Evolutionary conservation across 208 protist genomes (phyloP), one percentile per base, ranked within the genome.

Genomic region (Herpetomonas muscarum): DNA sequence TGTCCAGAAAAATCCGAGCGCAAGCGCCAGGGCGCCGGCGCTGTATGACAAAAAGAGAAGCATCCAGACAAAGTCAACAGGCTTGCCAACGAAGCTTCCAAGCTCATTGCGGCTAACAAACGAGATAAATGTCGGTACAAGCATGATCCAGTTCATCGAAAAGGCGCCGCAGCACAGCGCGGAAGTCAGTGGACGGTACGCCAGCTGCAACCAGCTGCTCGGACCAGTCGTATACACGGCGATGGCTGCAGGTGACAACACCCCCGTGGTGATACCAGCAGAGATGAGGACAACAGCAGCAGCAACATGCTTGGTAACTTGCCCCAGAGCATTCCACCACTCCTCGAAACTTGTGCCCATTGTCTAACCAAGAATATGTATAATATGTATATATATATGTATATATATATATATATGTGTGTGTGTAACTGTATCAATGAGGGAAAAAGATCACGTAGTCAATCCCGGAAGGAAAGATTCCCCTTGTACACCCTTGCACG

Each of bases 11-110:
- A 90, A 30, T 10, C 62, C 52, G 3, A 90, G 50, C 13, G 71
- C 41, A 6, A 84, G 41, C 10, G 76, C 75, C 6, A 58, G 54
- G n/a, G 56, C 25, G 12, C 65, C 70, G 3, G 80, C 49, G 22
- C 10, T 52, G 13, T 54, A 29, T 12, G 78, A 64, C 21, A 94
- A 47, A 9, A 91, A 56, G 39, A 82, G 12, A n/a, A 88, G 59
- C 79, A 92, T 89, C 70, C 81, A 92, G 29, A 80, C 57, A 53
- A 87, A 77, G 55, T 91, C 84, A n/a, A 73, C 85, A n/a, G 70
- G 58, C 37, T 82, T 82, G 15, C 70, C 80, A 47, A 83, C 79
- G 61, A 90, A 90, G 57, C 87, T 74, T 47, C 67, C 48, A 48
- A 76, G 67, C 62, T 96, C 90, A 62, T 90, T 88, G 60, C 85